Evolutionary conservation across 2,329 filamentous ascomycete species (phyloP).

Genomic region (Cercospora sp.): DNA sequence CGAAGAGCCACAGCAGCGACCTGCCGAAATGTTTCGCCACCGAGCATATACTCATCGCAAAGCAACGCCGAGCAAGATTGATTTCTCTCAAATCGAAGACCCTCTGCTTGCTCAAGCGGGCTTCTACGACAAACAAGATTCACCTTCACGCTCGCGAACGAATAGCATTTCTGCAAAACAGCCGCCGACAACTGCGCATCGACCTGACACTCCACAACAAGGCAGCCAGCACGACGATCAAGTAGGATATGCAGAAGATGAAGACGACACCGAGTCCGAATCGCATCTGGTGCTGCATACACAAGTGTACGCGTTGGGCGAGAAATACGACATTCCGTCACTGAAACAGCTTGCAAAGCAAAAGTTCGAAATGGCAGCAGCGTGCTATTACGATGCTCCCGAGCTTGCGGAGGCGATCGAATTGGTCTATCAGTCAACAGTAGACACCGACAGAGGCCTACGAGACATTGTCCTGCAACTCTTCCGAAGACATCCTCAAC

Average conservation of each 20-base stretch:
- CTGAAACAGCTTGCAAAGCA: slow-evolving; percentile 48
- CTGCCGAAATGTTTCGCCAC: slow-evolving; percentile 38
- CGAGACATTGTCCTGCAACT: slow-evolving; percentile 50
- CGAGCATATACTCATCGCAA: slow-evolving; percentile 34
- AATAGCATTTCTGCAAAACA: background rate
- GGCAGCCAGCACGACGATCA: slow-evolving; percentile 37
- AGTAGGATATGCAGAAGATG: slow-evolving; percentile 38
- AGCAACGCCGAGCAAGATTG: slow-evolving; percentile 35
- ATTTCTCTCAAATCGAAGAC: slow-evolving; percentile 39
- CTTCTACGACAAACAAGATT: slow-evolving; percentile 25
- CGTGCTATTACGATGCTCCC: slow-evolving; percentile 45
- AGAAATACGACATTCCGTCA: slow-evolving; percentile 53
- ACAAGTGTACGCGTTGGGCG: slow-evolving; percentile 52
- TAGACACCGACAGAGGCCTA: slow-evolving; percentile 52
- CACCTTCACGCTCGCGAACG: background rate
- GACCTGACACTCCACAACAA: slow-evolving; percentile 30
- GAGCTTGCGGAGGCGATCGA: slow-evolving; percentile 52
- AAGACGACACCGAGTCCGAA: slow-evolving; percentile 41
- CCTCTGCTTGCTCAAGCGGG: slow-evolving; percentile 40
- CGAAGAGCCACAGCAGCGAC: slow-evolving; percentile 28
- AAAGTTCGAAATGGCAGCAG: slow-evolving; percentile 50
- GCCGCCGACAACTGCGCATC: background rate
- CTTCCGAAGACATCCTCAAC: slow-evolving; percentile 48
- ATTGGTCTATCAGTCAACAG: slow-evolving; percentile 52
- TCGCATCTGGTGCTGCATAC: slow-evolving; percentile 50